Evolutionary conservation across 2,329 filamentous ascomycete species (phyloP), one percentile per base, ranked within the genome.

Genomic region (Elsinoe batatas): DNA sequence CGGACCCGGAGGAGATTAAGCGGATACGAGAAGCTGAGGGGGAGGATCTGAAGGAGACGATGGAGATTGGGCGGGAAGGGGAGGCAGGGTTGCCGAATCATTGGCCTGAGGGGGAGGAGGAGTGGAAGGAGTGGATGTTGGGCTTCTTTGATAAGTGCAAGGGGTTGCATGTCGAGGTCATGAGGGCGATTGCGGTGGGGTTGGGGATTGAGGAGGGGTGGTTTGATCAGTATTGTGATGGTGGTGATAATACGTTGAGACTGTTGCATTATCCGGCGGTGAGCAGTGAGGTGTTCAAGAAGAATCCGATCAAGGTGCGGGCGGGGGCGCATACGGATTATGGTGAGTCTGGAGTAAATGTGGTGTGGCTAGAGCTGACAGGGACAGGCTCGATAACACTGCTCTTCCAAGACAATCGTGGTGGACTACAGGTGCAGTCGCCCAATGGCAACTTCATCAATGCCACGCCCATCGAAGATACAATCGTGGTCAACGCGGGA

Each of bases 401-500:
- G 5, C 68, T 80, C 7, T 79, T 80, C 59, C 69, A 82, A 63
- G 80, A 82, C 64, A 66, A 69, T 37, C 72, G 76, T 8, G 80
- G 80, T 2, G 80, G 80, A 0, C 66, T 83, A 26, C 79, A 83
- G 63, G 80, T 82, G 3, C 79, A 82, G 64, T 85, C 83, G 49
- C 88, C 89, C 0, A 84, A 80, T 38, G 88, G 87, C 1, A 64
- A 64, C 37, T 95, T 91, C 64, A 82, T 95, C 37, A 82, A 95
- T 64, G 91, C 88, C 1, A 88, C 81, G 5, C 90, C 91, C 0
- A 91, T 95, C 58, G 76, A 82, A 35, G 84, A 83, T 55, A 90
- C 88, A 0, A 85, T 93, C 38, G 88, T 96, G 10, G 80, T 95
- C 61, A 96, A 96, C 65, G 90, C 90, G 0, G 91, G 90, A 1